These are phyloP conservation scores for Chalara sp. DNA, from an alignment of 2,329 filamentous ascomycete species.

Conservation along the genomic window DNA sequence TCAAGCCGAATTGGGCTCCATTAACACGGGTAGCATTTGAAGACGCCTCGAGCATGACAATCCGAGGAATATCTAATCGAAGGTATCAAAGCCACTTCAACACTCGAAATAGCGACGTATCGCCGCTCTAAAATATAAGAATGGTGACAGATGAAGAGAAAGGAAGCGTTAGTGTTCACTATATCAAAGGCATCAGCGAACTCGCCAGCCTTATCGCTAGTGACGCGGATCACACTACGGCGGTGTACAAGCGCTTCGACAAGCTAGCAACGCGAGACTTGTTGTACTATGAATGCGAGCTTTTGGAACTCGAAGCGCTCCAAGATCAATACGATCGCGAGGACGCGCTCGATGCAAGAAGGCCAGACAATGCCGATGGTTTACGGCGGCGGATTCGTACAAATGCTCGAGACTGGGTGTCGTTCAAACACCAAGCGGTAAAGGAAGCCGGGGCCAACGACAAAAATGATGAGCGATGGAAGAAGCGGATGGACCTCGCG, in stretches of 20 bases:
- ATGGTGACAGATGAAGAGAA: too few relatives aligned
- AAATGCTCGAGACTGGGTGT: slow-evolving; percentile 5
- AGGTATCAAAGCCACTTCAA: too few relatives aligned
- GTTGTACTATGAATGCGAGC: slow-evolving; percentile 9
- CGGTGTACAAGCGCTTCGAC: slow-evolving; percentile 12
- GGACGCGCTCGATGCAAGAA: not conserved
- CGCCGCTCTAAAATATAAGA: too few relatives aligned
- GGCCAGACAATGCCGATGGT: slow-evolving; percentile 1
- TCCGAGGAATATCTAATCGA: too few relatives aligned
- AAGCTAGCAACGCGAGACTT: slow-evolving; percentile 13
- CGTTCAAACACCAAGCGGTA: slow-evolving; percentile 4
- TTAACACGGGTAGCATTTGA: too few relatives aligned
- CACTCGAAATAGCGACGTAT: too few relatives aligned
- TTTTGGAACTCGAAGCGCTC: slow-evolving; percentile 10
- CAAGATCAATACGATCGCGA: slow-evolving; percentile 10
- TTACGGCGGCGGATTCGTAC: too few relatives aligned
- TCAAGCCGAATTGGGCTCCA: too few relatives aligned
- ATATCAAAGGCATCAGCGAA: too few relatives aligned
- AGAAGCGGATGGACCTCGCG: slow-evolving; percentile 7
- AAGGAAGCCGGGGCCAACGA: not conserved
- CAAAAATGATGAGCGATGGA: not conserved
- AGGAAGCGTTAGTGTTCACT: too few relatives aligned
- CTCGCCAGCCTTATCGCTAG: not conserved
- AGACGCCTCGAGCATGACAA: too few relatives aligned
- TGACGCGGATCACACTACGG: not conserved